phyloP scores from a whole-genome alignment of 805 yeast genomes.

The Sporopachydermia quercuum region DNA sequence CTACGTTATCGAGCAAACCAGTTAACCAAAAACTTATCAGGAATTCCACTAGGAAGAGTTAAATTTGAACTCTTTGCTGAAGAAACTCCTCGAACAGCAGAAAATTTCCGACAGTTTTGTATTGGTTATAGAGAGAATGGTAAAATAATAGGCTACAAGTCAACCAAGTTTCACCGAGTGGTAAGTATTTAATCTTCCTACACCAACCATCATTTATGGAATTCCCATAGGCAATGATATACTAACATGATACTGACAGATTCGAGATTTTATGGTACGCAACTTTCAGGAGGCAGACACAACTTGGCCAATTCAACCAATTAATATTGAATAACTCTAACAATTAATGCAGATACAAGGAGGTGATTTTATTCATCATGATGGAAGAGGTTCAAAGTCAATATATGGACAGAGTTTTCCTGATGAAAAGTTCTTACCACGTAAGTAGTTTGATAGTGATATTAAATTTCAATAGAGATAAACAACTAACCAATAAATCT shows the following conservation, averaged over 20 bases:
- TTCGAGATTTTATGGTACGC: constrained; percentile 26
- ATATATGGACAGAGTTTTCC: constrained; percentile 28
- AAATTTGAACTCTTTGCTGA: constrained; percentile 28
- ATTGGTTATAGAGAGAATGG: constrained; percentile 25
- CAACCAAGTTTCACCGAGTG: constrained; percentile 23
- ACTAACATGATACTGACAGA: constrained; percentile 5
- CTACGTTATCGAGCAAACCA: too few species aligned
- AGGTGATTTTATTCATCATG: constrained; percentile 30
- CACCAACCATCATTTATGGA: too few species aligned
- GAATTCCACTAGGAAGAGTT: constrained; percentile 28
- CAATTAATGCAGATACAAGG: constrained; percentile 32
- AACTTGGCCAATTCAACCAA: constrained; percentile 4
- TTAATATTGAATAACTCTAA: too few species aligned
- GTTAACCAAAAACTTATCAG: too few species aligned
- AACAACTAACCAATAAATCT: not conserved
- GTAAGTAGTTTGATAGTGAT: constrained; percentile 9
- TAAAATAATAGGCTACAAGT: constrained; percentile 2
- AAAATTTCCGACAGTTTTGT: constrained; percentile 38
- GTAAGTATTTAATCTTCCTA: too few species aligned
- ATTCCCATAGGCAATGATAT: too few species aligned
- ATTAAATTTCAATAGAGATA: not conserved
- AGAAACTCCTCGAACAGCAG: constrained; percentile 29
- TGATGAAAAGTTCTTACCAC: constrained; percentile 28
- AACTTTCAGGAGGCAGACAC: constrained; percentile 9
- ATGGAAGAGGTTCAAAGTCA: constrained; percentile 29